phyloP scores from a whole-genome alignment of 148 eudicot genomes.

The Talinum fruticosum region DNA sequence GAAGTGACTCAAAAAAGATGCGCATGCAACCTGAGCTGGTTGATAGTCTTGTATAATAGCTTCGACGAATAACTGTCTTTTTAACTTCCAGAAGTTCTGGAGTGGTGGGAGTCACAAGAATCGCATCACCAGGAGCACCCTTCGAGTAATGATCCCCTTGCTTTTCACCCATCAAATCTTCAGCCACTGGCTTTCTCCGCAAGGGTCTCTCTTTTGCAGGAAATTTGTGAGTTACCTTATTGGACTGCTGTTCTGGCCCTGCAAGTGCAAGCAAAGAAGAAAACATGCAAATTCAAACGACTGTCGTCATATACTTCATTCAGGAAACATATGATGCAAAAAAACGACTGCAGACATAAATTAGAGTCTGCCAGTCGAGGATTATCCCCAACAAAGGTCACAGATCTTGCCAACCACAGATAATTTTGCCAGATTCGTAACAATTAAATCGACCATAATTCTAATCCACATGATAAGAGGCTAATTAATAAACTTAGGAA shows the following conservation, averaged over 20 bases:
- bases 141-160: background rate
- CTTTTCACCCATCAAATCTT: slow-evolving; percentile 10
- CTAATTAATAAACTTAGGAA: too few relatives aligned
- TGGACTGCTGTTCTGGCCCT: slow-evolving; percentile 22
- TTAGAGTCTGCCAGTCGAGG: too few relatives aligned
- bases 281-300: too few relatives aligned
- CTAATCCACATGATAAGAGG: too few relatives aligned
- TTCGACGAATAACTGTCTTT: slow-evolving; percentile 17
- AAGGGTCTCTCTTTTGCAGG: slow-evolving; percentile 9
- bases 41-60: slow-evolving; percentile 8
- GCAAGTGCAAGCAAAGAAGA: slow-evolving; percentile 1
- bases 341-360: too few relatives aligned
- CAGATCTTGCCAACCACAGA: too few relatives aligned
- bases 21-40: slow-evolving; percentile 14
- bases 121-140: background rate
- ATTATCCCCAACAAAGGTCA: too few relatives aligned
- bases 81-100: slow-evolving; percentile 20
- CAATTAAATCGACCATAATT: too few relatives aligned
- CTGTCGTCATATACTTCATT: too few relatives aligned
- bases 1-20: background rate
- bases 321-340: too few relatives aligned
- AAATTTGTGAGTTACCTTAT: slow-evolving; percentile 8
- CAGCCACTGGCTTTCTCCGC: slow-evolving; percentile 12
- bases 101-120: slow-evolving; percentile 9
- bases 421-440: too few relatives aligned